Evolutionary conservation across 2,329 filamentous ascomycete species (phyloP).

Genomic region (Pleurostoma richardsiae): DNA sequence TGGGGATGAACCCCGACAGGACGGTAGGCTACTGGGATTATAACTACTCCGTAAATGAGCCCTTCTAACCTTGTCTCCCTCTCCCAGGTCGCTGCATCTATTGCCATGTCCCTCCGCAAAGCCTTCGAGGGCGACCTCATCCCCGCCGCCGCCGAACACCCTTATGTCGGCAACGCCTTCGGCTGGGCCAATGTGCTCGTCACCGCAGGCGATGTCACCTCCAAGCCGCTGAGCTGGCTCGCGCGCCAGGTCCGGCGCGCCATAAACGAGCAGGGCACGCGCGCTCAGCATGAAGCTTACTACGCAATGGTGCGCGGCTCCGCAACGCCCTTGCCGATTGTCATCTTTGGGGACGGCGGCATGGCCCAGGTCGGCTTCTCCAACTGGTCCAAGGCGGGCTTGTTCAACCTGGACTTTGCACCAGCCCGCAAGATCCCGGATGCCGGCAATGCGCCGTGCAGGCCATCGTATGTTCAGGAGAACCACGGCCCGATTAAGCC

Average conservation of each 20-base stretch:
- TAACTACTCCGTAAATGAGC: too few relatives aligned
- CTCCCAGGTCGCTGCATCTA: not conserved
- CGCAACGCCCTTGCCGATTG: conserved; percentile 10
- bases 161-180: conserved; percentile 24
- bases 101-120: conserved; percentile 22
- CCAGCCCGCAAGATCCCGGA: too few relatives aligned
- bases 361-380: conserved; percentile 22
- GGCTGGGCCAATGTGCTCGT: conserved; percentile 14
- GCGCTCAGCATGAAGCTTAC: conserved; percentile 26
- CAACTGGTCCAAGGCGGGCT: conserved; percentile 22
- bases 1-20: too few relatives aligned
- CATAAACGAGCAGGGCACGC: conserved; percentile 22
- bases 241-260: conserved; percentile 18
- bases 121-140: conserved; percentile 14
- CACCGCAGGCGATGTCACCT: conserved; percentile 13
- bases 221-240: conserved; percentile 20
- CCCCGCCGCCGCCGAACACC: conserved; percentile 12
- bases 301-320: conserved; percentile 17
- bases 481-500: too few relatives aligned
- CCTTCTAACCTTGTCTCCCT: too few relatives aligned
- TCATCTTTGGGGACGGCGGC: conserved; percentile 21
- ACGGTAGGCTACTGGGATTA: too few relatives aligned
- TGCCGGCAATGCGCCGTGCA: too few relatives aligned
- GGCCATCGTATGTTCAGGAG: too few relatives aligned
- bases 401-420: conserved; percentile 9